phyloP scores from a whole-genome alignment of 305 asterid species.

The Fraxinus platypoda region DNA sequence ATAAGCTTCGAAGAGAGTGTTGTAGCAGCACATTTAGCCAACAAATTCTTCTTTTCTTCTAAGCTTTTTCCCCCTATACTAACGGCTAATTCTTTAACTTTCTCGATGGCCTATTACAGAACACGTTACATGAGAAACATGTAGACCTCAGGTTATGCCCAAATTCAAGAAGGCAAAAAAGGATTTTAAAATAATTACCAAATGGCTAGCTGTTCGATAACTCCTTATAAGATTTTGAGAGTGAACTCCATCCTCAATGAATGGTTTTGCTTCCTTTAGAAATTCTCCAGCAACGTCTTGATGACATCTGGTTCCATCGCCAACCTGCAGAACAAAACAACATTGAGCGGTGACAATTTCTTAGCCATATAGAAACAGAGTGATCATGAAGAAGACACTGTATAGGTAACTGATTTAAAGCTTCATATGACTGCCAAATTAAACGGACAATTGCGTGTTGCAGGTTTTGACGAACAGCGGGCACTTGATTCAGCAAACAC shows the following conservation, averaged over 20 bases:
- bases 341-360: neutral
- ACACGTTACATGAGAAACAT: neutral
- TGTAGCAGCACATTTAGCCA: constrained; percentile 97
- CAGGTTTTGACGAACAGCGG: neutral
- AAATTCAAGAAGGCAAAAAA: neutral
- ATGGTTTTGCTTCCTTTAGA: constrained; percentile 95
- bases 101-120: constrained; percentile 64
- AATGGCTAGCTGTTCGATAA: constrained; percentile 69
- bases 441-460: neutral
- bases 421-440: neutral
- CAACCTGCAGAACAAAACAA: constrained; percentile 61
- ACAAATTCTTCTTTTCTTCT: constrained; percentile 83
- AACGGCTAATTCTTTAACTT: constrained; percentile 74
- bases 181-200: constrained; percentile 45
- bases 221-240: constrained; percentile 94
- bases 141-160: constrained; percentile 16
- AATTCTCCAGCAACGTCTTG: constrained; percentile 97
- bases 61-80: constrained; percentile 94
- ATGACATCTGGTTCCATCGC: constrained; percentile 99
- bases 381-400: neutral
- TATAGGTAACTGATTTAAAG: neutral
- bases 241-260: constrained; percentile 96
- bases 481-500: neutral
- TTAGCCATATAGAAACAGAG: neutral
- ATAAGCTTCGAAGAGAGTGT: constrained; percentile 95